Evolutionary conservation across 345 rosid genomes (phyloP).

Genomic region (Populus ilicifolia): DNA sequence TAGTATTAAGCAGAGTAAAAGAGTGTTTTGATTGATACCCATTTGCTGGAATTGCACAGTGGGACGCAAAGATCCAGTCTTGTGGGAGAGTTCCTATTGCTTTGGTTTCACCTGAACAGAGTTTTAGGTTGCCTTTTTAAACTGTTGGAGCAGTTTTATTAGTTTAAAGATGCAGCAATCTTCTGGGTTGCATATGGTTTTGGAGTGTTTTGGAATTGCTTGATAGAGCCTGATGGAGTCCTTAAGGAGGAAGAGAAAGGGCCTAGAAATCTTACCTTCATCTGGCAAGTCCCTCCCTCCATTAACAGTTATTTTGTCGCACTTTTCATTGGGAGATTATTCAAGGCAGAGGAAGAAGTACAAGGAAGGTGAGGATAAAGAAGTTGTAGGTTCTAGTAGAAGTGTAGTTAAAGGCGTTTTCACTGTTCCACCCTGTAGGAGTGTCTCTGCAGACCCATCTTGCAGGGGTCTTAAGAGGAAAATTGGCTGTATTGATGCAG

Average conservation of each 20-base stretch:
- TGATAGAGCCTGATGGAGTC: slow-evolving; percentile 5
- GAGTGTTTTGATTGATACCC: neutral
- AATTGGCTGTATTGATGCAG: slow-evolving; percentile 16
- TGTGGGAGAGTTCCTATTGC: neutral
- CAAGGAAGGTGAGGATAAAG: slow-evolving; percentile 5
- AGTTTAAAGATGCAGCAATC: neutral
- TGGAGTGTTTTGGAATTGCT: slow-evolving; percentile 5
- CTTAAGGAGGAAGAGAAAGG: slow-evolving; percentile 21
- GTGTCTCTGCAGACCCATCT: slow-evolving; percentile 1
- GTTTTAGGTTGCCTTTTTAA: neutral
- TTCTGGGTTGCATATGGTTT: neutral
- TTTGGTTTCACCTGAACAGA: slow-evolving; percentile 11
- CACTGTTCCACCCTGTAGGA: slow-evolving; percentile 12
- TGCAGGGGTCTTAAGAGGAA: slow-evolving; percentile 20
- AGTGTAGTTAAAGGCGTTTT: slow-evolving; percentile 11
- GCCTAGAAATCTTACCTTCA: slow-evolving; percentile 2
- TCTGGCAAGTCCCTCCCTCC: neutral
- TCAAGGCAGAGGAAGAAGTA: slow-evolving; percentile 16
- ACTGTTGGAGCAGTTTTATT: neutral
- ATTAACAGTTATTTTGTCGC: slow-evolving; percentile 1
- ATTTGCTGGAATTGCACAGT: slow-evolving; percentile 10
- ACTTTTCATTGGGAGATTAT: slow-evolving; percentile 9
- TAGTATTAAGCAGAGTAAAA: neutral
- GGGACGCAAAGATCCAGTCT: slow-evolving; percentile 6
- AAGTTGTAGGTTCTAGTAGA: neutral